Conservation (phyloP, 179 eudicot species). For the Patellifolia procumbens region DNA sequence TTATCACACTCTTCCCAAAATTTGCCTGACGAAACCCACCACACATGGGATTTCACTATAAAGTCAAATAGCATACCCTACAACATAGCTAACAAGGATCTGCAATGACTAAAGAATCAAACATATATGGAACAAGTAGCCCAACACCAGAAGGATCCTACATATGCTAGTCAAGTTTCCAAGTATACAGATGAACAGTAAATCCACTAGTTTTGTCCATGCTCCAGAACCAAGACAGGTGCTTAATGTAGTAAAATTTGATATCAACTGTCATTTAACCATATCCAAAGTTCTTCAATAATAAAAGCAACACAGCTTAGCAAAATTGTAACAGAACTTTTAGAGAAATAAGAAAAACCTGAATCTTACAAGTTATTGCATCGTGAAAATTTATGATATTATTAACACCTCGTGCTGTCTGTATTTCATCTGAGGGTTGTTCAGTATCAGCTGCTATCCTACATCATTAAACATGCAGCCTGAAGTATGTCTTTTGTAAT, state of each 20-base stretch:
- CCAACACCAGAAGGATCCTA: not conserved
- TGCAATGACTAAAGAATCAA: not conserved
- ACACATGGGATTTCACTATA: not conserved
- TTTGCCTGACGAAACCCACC: constrained; percentile 1
- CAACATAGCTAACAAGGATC: not conserved
- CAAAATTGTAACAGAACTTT: not conserved
- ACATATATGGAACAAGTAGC: not conserved
- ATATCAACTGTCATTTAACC: not conserved
- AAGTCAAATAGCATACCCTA: too few relatives aligned
- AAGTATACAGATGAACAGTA: not conserved
- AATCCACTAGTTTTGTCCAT: too few relatives aligned
- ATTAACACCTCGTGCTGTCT: constrained; percentile 29
- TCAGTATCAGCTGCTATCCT: constrained; percentile 48
- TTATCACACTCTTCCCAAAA: not conserved
- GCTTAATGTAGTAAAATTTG: too few relatives aligned
- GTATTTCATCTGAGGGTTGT: constrained; percentile 34
- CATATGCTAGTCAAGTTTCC: not conserved
- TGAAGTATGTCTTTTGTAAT: constrained; percentile 9
- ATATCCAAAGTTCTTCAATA: not conserved
- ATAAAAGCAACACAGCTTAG: constrained; percentile 6
- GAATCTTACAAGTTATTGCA: constrained; percentile 40
- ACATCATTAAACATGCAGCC: constrained; percentile 26
- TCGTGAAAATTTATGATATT: constrained; percentile 32
- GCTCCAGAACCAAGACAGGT: too few relatives aligned
- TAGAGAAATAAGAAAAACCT: constrained; percentile 6